Evolutionary conservation across 31 red algal species (phyloP).

Genomic region (Porphyra umbilicalis): DNA sequence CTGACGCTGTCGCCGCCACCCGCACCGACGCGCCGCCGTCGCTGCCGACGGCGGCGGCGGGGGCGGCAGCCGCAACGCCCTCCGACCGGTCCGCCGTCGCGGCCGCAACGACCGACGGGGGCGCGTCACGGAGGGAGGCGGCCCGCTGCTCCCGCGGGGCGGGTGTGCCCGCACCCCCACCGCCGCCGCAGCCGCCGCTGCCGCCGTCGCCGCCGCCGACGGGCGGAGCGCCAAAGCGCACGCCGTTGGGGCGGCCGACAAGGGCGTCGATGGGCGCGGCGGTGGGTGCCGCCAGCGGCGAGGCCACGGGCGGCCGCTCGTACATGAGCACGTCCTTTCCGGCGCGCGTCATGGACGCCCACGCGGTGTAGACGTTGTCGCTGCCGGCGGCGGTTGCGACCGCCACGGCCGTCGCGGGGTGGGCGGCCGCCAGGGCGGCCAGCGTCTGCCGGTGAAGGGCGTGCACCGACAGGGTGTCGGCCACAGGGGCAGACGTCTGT

Average conservation of each 20-base stretch:
- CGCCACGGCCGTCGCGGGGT: not conserved
- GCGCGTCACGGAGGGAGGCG: not conserved
- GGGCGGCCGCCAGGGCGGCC: not conserved
- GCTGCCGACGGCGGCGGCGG: too few species aligned
- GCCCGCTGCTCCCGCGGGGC: not conserved
- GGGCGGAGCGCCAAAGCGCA: not conserved
- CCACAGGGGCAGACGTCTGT: not conserved
- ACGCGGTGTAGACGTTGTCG: not conserved
- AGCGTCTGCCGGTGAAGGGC: not conserved
- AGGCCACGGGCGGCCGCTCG: not conserved
- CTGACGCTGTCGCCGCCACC: not conserved
- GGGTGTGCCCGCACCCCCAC: not conserved
- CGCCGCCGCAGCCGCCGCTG: not conserved
- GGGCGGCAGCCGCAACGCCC: too few species aligned
- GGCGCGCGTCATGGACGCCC: too few species aligned
- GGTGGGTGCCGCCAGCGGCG: not conserved
- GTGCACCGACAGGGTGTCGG: not conserved
- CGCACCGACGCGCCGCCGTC: not conserved
- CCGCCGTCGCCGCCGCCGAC: not conserved
- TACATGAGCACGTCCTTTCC: not conserved
- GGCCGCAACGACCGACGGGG: not conserved
- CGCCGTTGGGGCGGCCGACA: too few species aligned
- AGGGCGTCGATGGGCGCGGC: too few species aligned
- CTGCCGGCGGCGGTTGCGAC: not conserved
- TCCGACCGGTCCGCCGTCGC: too few species aligned